phyloP scores from a whole-genome alignment of 1,284 basidiomycete species.

The Coniferiporia sulphurascens region DNA sequence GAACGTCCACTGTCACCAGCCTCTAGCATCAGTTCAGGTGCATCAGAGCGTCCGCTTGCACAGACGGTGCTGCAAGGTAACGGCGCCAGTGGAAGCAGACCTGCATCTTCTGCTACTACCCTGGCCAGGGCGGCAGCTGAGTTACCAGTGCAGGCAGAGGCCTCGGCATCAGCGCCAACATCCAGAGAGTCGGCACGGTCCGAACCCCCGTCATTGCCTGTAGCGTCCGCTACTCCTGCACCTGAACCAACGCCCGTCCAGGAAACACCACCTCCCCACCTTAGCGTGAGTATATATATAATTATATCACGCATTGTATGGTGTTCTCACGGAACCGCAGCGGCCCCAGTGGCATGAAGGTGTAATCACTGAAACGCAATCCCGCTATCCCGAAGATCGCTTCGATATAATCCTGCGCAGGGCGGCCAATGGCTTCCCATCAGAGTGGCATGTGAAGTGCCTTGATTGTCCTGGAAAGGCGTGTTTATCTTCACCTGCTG shows the following conservation, averaged over 20 bases:
- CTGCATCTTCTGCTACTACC: constrained; percentile 24
- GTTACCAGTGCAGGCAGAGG: constrained; percentile 14
- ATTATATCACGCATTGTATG: not conserved
- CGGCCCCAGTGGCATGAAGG: constrained; percentile 68
- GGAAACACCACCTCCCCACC: not conserved
- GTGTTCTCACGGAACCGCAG: constrained; percentile 24
- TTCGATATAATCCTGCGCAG: constrained; percentile 75
- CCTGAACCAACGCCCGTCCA: not conserved
- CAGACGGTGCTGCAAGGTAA: constrained; percentile 51
- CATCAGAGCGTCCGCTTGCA: constrained; percentile 63
- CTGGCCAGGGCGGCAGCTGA: constrained; percentile 18
- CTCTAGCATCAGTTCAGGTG: constrained; percentile 57
- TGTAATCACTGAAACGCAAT: constrained; percentile 62
- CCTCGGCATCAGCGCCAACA: not conserved
- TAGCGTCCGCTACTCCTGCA: constrained; percentile 6
- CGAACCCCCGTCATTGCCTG: constrained; percentile 7
- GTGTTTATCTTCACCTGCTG: constrained; percentile 20
- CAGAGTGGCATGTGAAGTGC: constrained; percentile 93
- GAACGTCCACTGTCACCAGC: constrained; percentile 49
- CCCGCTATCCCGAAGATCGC: constrained; percentile 75
- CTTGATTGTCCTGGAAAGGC: constrained; percentile 94
- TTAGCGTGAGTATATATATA: constrained; percentile 3
- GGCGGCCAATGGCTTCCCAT: constrained; percentile 42
- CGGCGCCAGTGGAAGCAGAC: constrained; percentile 25
- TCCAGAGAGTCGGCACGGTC: not conserved